A percentile compares a stretch with the other conserved stretches of the same genome.
phyloP scores from a whole-genome alignment of 2,329 filamentous ascomycete species.

The Emydomyces testavorans region DNA sequence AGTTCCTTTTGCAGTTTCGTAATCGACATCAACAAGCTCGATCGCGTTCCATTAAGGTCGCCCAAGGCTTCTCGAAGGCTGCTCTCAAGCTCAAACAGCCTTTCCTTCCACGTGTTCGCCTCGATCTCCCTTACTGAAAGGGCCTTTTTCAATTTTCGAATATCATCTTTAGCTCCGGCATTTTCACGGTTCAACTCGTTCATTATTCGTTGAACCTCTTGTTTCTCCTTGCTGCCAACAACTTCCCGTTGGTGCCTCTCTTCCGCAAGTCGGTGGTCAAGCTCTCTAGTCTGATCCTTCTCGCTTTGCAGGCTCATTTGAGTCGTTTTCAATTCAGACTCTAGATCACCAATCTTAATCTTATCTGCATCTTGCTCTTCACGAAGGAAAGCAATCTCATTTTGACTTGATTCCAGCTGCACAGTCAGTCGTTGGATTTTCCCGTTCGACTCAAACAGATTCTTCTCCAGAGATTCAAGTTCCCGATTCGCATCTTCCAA shows the following conservation, averaged over 20 bases:
- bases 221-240: slow-evolving; percentile 77
- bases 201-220: slow-evolving; percentile 85
- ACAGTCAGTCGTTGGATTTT: slow-evolving; percentile 82
- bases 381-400: slow-evolving; percentile 85
- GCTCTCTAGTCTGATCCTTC: slow-evolving; percentile 60
- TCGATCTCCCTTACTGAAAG: slow-evolving; percentile 77
- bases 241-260: slow-evolving; percentile 81
- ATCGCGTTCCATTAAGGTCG: slow-evolving; percentile 74
- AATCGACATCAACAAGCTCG: slow-evolving; percentile 75
- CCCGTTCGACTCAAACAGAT: slow-evolving; percentile 69
- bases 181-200: slow-evolving; percentile 84
- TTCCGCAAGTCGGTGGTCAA: slow-evolving; percentile 62
- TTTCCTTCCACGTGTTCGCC: slow-evolving; percentile 80
- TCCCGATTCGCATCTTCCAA: slow-evolving; percentile 75
- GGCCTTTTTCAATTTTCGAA: slow-evolving; percentile 67
- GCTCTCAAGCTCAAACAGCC: slow-evolving; percentile 78
- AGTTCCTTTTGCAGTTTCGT: slow-evolving; percentile 79
- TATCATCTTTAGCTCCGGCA: slow-evolving; percentile 72
- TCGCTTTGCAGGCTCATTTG: slow-evolving; percentile 74
- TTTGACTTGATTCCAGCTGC: slow-evolving; percentile 83
- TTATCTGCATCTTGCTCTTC: slow-evolving; percentile 97
- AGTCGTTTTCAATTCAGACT: slow-evolving; percentile 67
- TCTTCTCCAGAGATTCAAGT: slow-evolving; percentile 72
- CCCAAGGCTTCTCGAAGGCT: slow-evolving; percentile 78
- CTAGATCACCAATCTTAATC: slow-evolving; percentile 90